Conservation (phyloP, 1,139 yeast genomes). For the Scheffersomyces segobiensis region DNA sequence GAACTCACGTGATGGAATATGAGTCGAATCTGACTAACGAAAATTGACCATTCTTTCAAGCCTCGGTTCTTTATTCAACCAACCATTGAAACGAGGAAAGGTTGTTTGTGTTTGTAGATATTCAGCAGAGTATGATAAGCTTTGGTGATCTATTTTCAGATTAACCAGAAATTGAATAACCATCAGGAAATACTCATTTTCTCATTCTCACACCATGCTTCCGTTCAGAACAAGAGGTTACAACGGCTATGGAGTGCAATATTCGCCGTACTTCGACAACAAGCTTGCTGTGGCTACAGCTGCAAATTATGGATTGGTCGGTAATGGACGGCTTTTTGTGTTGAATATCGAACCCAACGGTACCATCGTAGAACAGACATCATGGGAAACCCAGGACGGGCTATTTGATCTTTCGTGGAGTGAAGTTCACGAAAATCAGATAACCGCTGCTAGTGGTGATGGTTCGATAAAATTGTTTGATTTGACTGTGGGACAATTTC, state of each 20-base stretch:
- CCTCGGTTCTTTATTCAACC: neutral
- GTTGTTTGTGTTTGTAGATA: neutral
- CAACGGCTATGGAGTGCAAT: slow-evolving; percentile 85
- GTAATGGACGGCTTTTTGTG: slow-evolving; percentile 81
- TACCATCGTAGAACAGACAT: slow-evolving; percentile 49
- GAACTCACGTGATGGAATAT: neutral
- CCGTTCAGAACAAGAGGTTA: slow-evolving; percentile 75
- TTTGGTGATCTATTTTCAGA: neutral
- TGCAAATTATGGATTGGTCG: slow-evolving; percentile 91
- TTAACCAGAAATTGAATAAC: too few species aligned
- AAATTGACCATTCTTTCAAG: neutral
- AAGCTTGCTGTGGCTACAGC: slow-evolving; percentile 88
- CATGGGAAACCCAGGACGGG: slow-evolving; percentile 93
- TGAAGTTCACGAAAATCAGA: slow-evolving; percentile 85
- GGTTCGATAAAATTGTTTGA: slow-evolving; percentile 86
- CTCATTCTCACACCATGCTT: slow-evolving; percentile 48
- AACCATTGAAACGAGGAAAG: neutral
- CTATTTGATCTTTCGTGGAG: slow-evolving; percentile 89
- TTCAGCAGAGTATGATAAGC: neutral
- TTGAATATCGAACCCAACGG: slow-evolving; percentile 72
- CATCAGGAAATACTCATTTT: neutral
- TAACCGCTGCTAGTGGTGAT: slow-evolving; percentile 83
- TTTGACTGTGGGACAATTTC: slow-evolving; percentile 62
- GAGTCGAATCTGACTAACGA: neutral
- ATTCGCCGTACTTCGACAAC: slow-evolving; percentile 90